Percentiles rank a stretch among this genome's conserved stretches.
Conservation (phyloP, 2,329 filamentous ascomycete genomes). For the Penicillium digitatum region DNA sequence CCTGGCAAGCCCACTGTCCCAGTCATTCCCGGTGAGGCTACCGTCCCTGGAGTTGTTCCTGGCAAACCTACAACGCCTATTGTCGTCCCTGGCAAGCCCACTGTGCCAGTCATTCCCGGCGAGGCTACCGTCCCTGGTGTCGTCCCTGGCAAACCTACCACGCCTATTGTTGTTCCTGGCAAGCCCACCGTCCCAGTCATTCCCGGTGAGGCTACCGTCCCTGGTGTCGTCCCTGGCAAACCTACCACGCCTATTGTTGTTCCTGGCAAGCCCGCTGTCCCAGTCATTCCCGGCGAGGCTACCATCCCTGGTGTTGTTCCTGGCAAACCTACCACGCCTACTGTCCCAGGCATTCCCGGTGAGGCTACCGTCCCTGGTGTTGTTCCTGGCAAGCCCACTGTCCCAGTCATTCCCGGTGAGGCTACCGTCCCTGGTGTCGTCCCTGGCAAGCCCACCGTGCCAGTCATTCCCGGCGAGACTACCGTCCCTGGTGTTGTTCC, state of each 20-base stretch:
- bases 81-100: too few relatives aligned
- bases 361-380: not conserved
- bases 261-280: not conserved
- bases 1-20: not conserved
- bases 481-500: not conserved
- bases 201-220: too few relatives aligned
- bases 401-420: not conserved
- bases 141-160: too few relatives aligned
- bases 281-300: not conserved
- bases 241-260: too few relatives aligned
- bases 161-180: too few relatives aligned
- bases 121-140: too few relatives aligned
- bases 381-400: not conserved
- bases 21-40: not conserved
- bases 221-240: too few relatives aligned
- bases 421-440: not conserved
- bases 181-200: too few relatives aligned
- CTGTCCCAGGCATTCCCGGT: not conserved
- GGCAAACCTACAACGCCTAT: too few relatives aligned
- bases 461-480: not conserved
- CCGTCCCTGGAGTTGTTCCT: not conserved
- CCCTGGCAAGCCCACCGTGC: not conserved
- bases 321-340: not conserved
- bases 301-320: not conserved
- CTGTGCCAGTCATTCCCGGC: too few relatives aligned